A percentile compares a stretch with the other conserved stretches of the same genome.
These are phyloP conservation scores for Rhodomyrtus tomentosa DNA, from an alignment of 345 rosid species.

Conservation along the genomic window DNA sequence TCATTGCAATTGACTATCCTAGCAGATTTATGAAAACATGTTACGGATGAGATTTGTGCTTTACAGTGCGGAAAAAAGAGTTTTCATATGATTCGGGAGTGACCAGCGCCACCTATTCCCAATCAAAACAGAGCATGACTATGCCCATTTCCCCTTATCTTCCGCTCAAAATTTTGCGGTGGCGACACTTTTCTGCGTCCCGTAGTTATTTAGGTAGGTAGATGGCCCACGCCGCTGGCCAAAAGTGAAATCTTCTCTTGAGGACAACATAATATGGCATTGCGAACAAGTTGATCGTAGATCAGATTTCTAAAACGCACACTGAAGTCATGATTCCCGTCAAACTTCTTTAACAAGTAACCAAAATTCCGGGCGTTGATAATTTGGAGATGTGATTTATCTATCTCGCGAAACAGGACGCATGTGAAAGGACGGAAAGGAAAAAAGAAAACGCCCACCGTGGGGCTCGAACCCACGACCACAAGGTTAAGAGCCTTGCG, in stretches of 20 bases:
- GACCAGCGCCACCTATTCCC: not conserved
- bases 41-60: not conserved
- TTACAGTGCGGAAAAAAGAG: not conserved
- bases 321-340: accelerated
- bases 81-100: not conserved
- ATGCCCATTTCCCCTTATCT: not conserved
- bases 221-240: accelerated
- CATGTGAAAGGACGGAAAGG: not conserved
- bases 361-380: not conserved
- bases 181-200: accelerated
- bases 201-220: not conserved
- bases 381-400: accelerated
- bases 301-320: not conserved
- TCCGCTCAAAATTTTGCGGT: not conserved
- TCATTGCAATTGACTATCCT: not conserved
- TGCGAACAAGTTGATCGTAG: no score
- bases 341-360: not conserved
- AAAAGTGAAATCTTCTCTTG: not conserved
- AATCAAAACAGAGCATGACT: not conserved
- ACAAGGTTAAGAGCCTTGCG: constrained; percentile 21
- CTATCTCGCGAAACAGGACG: accelerated
- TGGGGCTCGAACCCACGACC: constrained; percentile 31
- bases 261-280: not conserved
- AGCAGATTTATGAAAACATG: not conserved
- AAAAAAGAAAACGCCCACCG: constrained; percentile 2